Conservation (phyloP, 2,329 filamentous ascomycete species). For the Arthrobotrys conoides region DNA sequence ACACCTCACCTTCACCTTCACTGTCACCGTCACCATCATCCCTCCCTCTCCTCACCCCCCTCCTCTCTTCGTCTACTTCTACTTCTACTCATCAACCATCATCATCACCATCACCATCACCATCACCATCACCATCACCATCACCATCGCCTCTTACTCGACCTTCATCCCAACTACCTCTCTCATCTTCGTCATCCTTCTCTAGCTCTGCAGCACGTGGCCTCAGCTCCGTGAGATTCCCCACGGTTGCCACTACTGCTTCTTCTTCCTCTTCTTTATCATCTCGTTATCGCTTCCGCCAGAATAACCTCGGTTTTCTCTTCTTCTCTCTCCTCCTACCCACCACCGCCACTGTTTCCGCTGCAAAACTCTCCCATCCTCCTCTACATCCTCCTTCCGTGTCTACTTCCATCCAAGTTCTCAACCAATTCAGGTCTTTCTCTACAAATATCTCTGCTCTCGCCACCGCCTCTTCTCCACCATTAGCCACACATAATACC, state of each 20-base stretch:
- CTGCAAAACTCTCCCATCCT: conserved; percentile 23
- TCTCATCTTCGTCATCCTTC: neutral
- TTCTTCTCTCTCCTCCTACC: conserved; percentile 20
- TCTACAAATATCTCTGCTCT: conserved; percentile 38
- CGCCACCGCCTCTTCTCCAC: neutral
- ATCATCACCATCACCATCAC: neutral
- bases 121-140: neutral
- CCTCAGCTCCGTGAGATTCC: neutral
- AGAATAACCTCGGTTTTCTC: conserved; percentile 47
- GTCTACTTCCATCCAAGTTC: conserved; percentile 23
- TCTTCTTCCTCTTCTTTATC: neutral
- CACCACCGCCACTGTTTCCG: conserved; percentile 8
- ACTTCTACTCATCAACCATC: neutral
- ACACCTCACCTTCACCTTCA: conserved; percentile 6
- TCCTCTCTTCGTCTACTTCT: conserved; percentile 3
- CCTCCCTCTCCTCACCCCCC: conserved; percentile 7
- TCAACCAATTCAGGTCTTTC: conserved; percentile 43
- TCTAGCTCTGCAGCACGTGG: neutral
- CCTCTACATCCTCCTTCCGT: neutral
- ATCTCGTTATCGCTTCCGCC: conserved; percentile 1
- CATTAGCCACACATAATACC: neutral
- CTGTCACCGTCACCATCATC: neutral
- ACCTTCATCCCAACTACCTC: too few relatives aligned
- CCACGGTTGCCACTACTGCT: neutral
- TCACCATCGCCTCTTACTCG: too few relatives aligned